Conservation (phyloP, 2,329 filamentous ascomycete genomes). For the Simplicillium sp. region DNA sequence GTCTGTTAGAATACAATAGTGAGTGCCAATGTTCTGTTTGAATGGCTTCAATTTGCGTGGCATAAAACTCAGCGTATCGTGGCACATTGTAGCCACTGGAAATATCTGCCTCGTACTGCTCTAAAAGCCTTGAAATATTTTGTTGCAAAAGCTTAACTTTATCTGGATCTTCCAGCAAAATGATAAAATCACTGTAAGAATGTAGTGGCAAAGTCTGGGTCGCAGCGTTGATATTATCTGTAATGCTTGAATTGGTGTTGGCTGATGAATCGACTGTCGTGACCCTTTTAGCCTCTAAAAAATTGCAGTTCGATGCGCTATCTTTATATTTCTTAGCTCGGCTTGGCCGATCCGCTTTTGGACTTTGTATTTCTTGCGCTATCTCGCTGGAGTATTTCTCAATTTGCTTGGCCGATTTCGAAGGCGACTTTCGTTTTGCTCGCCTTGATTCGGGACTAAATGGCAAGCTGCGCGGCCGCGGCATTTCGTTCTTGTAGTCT, state of each 20-base stretch:
- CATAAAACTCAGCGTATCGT: conserved; percentile 19
- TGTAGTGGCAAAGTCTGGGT: too few relatives aligned
- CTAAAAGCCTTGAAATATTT: conserved; percentile 16
- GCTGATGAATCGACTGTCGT: too few relatives aligned
- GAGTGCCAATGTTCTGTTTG: conserved; percentile 21
- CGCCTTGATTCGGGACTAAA: conserved; percentile 4
- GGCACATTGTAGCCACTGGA: conserved; percentile 10
- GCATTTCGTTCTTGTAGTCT: conserved; percentile 14
- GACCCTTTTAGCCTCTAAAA: too few relatives aligned
- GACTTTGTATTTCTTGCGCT: too few relatives aligned
- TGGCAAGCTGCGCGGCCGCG: conserved; percentile 2
- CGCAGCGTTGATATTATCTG: too few relatives aligned
- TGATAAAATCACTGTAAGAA: not conserved
- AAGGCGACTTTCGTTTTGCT: not conserved
- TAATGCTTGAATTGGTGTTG: too few relatives aligned
- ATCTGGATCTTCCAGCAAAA: conserved; percentile 16
- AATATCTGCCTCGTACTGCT: conserved; percentile 23
- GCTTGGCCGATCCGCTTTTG: too few relatives aligned
- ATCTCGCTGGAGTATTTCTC: too few relatives aligned
- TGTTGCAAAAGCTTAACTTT: conserved; percentile 15
- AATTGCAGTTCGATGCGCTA: too few relatives aligned
- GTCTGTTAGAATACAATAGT: conserved; percentile 12
- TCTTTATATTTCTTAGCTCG: too few relatives aligned
- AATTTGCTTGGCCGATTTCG: not conserved
- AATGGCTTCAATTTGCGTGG: conserved; percentile 14